Percentiles rank a stretch among this genome's conserved stretches.
Conservation (phyloP, 192 early-diverging fungal genomes). For the Phlyctochytrium arcticum region DNA sequence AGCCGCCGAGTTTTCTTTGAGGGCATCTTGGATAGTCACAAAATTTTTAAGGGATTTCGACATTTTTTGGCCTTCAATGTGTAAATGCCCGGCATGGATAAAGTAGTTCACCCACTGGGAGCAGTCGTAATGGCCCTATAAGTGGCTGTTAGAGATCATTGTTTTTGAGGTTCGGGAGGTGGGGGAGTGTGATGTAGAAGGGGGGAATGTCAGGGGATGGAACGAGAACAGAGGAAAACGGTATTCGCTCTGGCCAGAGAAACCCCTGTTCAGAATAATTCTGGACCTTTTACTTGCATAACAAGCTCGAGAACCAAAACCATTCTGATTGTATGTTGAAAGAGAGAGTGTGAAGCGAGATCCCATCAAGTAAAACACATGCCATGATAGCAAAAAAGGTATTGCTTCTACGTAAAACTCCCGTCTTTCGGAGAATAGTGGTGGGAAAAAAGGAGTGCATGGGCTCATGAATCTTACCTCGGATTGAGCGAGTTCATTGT, state of each 20-base stretch:
- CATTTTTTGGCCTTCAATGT: slow-evolving; percentile 97
- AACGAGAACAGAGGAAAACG: slow-evolving; percentile 1
- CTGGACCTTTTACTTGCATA: not conserved
- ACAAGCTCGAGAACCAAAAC: not conserved
- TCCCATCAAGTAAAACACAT: no score
- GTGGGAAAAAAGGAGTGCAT: no score
- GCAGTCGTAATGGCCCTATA: slow-evolving; percentile 75
- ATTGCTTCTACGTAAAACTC: not conserved
- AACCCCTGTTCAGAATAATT: no score
- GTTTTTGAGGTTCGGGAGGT: not conserved
- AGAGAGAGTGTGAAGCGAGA: no score
- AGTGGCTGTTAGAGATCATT: no score
- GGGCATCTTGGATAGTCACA: slow-evolving; percentile 84
- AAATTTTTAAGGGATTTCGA: slow-evolving; percentile 98
- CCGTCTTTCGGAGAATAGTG: not conserved
- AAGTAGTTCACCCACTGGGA: slow-evolving; percentile 99
- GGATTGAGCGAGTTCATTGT: slow-evolving; percentile 94
- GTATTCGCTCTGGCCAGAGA: not conserved
- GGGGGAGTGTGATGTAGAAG: not conserved
- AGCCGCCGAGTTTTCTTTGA: slow-evolving; percentile 71
- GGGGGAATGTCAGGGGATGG: not conserved
- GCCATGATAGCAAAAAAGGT: not conserved
- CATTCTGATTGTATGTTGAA: not conserved
- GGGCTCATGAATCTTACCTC: slow-evolving; percentile 47
- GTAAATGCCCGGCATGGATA: slow-evolving; percentile 91